phyloP scores from a whole-genome alignment of 495 filamentous ascomycete species.

The Penicillium egyptiacum region DNA sequence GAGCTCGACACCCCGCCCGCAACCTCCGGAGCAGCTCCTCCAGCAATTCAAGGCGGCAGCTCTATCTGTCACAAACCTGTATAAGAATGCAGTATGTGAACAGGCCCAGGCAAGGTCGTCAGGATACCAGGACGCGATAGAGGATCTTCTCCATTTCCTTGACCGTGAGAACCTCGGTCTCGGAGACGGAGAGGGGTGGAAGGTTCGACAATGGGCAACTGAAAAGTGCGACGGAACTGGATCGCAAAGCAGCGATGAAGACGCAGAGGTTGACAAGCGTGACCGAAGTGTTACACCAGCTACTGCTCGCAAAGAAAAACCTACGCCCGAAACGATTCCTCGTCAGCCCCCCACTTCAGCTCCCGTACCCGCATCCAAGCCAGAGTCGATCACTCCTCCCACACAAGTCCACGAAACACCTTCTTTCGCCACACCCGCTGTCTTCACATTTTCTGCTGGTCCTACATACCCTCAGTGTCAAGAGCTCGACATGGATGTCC shows the following conservation, averaged over 20 bases:
- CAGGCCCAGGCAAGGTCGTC: constrained; percentile 69
- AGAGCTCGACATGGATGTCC: constrained; percentile 68
- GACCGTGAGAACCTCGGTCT: constrained; percentile 77
- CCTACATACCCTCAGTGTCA: constrained; percentile 57
- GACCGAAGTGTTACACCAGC: constrained; percentile 60
- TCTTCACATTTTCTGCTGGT: constrained; percentile 68
- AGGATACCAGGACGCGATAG: constrained; percentile 92
- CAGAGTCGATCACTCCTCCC: constrained; percentile 25
- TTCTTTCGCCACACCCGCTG: constrained; percentile 35
- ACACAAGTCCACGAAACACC: constrained; percentile 28
- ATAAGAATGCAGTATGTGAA: constrained; percentile 80
- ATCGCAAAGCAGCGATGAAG: constrained; percentile 69
- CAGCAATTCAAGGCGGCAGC: constrained; percentile 90
- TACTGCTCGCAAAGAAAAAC: constrained; percentile 52
- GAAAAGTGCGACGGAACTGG: constrained; percentile 68
- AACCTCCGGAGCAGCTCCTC: constrained; percentile 76
- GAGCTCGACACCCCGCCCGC: constrained; percentile 50
- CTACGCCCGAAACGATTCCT: constrained; percentile 31
- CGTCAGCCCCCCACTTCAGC: constrained; percentile 39
- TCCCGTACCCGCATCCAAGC: constrained; percentile 35
- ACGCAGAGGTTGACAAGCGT: constrained; percentile 56
- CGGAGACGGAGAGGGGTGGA: constrained; percentile 77
- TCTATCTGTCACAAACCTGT: constrained; percentile 91
- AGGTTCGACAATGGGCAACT: constrained; percentile 79
- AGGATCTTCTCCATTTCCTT: constrained; percentile 81